Base-by-base conservation (phyloP, 169 alveolate species). In the Amoebophrya sp. region DNA sequence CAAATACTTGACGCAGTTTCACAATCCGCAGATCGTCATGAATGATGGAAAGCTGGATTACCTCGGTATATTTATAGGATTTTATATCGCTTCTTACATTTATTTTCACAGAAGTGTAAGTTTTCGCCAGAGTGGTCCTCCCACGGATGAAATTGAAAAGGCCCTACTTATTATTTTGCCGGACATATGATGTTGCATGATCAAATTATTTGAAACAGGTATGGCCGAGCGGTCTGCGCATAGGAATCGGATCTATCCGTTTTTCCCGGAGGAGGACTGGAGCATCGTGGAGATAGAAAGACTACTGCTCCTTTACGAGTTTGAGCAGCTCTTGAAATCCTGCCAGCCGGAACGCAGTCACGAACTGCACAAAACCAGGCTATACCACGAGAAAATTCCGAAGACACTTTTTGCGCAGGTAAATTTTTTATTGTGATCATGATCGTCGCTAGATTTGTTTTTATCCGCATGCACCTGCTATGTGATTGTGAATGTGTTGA, bases 161-260 rank as follows among this genome's bases (percentile, higher is more conserved):
- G n/a, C n/a, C n/a, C n/a, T n/a, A n/a, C n/a, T n/a, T n/a, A n/a
- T n/a, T n/a, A n/a, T n/a, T n/a, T n/a, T n/a, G n/a, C n/a, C n/a
- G n/a, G n/a, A n/a, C n/a, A n/a, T n/a, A n/a, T n/a, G n/a, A n/a
- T n/a, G n/a, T n/a, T n/a, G n/a, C n/a, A n/a, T n/a, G n/a, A n/a
- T n/a, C n/a, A n/a, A n/a, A n/a, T n/a, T n/a, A n/a, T n/a, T n/a
- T n/a, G n/a, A n/a, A 12, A 47, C 35, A n/a, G 83, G 83, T 1
- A 0, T 66, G 35, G 83, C 83, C 1, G 83, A 66, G 83, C 83
- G 83, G 35, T 66, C 83, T 1, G 83, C 83, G 83, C 83, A 66
- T 3, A 7, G 83, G 10, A 66, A 66, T 25, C 83, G 83, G 10
- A 66, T 66, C 32, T 66, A 66, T n/a, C 83, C 83, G 10, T 66